Percentiles rank a stretch among this genome's conserved stretches.
phyloP scores from a whole-genome alignment of 768 basidiomycete species.

The Tricholomella constricta region DNA sequence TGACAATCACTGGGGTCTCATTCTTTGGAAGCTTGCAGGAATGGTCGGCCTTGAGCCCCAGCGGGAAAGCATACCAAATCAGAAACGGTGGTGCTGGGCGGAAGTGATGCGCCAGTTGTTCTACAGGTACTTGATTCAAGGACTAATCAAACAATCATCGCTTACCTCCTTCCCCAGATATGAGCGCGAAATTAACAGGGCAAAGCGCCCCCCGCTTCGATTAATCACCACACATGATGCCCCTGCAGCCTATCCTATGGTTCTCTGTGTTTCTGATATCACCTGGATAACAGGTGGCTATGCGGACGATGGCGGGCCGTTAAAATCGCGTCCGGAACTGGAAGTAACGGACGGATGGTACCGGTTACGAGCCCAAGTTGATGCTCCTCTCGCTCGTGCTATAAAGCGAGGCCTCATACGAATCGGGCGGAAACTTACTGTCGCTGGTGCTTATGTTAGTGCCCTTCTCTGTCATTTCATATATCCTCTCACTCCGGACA shows the following conservation, averaged over 20 bases:
- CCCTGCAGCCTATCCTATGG: conserved; percentile 75
- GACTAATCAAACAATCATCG: neutral
- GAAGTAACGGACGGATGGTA: conserved; percentile 99
- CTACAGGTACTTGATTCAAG: conserved; percentile 62
- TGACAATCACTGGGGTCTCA: conserved; percentile 85
- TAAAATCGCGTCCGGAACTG: conserved; percentile 55
- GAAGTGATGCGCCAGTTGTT: conserved; percentile 82
- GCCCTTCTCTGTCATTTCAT: neutral
- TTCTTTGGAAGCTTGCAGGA: conserved; percentile 95
- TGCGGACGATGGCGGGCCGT: conserved; percentile 37
- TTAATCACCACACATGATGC: conserved; percentile 84
- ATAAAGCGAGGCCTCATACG: conserved; percentile 63
- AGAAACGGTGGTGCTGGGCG: conserved; percentile 77
- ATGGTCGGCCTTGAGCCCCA: conserved; percentile 76
- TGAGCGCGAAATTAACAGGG: conserved; percentile 80
- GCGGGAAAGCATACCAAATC: conserved; percentile 44
- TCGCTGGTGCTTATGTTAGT: conserved; percentile 78
- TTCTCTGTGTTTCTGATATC: conserved; percentile 81
- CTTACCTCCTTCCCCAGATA: conserved; percentile 55
- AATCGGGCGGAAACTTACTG: conserved; percentile 81
- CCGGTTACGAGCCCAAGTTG: conserved; percentile 73
- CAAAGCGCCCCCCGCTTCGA: conserved; percentile 79
- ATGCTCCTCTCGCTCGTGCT: conserved; percentile 72
- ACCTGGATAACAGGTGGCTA: conserved; percentile 46
- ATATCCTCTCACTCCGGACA: neutral